Conservation (phyloP, 257 asterid genomes). For the Solanum pimpinellifolium region DNA sequence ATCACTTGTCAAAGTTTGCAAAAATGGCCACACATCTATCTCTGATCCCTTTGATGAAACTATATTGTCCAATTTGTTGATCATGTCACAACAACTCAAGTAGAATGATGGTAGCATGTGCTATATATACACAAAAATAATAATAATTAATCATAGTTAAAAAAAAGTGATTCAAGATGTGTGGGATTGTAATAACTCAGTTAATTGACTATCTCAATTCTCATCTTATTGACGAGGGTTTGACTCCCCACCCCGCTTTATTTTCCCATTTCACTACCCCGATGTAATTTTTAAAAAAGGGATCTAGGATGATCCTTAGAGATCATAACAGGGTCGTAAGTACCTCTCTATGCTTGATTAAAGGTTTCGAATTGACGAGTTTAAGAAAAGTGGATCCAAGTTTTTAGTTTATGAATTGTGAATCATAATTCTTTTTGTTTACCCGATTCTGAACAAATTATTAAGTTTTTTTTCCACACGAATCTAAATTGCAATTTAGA, state of each 20-base stretch:
- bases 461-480: neutral
- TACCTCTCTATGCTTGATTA: neutral
- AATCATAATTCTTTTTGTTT: neutral
- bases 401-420: neutral
- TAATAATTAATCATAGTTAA: neutral
- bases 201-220: neutral
- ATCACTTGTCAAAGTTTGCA: constrained; percentile 29
- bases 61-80: constrained; percentile 21
- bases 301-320: neutral
- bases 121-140: neutral
- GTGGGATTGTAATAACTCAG: neutral
- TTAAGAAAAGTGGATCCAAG: neutral
- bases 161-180: neutral
- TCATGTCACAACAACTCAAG: constrained; percentile 27
- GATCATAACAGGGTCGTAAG: neutral
- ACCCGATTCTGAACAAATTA: neutral
- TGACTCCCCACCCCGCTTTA: too few species aligned
- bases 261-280: neutral
- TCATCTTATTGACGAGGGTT: neutral
- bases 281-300: neutral
- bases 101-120: constrained; percentile 21
- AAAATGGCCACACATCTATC: constrained; percentile 35
- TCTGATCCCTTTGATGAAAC: constrained; percentile 4
- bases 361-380: neutral
- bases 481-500: too few species aligned